phyloP scores from a whole-genome alignment of 345 rosid genomes.

The Zanthoxylum bungeanum region DNA sequence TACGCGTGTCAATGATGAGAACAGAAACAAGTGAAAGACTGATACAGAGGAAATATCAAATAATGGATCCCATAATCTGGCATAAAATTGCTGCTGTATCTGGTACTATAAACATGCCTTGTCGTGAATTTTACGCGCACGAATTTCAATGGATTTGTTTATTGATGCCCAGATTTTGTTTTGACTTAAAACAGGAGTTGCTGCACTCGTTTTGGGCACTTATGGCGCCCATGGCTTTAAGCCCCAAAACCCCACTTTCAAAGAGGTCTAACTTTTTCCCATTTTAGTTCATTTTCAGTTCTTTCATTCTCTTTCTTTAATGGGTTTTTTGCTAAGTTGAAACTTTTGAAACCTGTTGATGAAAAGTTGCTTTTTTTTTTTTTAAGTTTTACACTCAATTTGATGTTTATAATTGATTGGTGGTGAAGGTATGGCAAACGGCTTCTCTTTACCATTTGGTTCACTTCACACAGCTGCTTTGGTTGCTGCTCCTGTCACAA shows the following conservation, averaged over 20 bases:
- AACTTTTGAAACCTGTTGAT: not conserved
- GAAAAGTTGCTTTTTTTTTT: not conserved
- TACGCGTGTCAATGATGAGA: not conserved
- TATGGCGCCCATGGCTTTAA: constrained; percentile 83
- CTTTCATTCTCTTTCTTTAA: not conserved
- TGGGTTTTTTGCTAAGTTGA: not conserved
- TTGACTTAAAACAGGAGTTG: constrained; percentile 50
- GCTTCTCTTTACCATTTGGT: constrained; percentile 91
- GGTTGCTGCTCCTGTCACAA: constrained; percentile 72
- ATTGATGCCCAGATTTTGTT: not conserved
- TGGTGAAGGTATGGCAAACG: constrained; percentile 78
- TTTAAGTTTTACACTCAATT: not conserved
- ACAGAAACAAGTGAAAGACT: not conserved
- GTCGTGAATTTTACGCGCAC: too few species aligned
- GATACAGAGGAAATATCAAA: too few species aligned
- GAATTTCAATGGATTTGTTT: not conserved
- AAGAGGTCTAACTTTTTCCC: constrained; percentile 48
- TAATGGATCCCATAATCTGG: constrained; percentile 72
- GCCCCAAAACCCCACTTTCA: constrained; percentile 73
- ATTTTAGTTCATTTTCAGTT: not conserved
- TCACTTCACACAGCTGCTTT: constrained; percentile 93
- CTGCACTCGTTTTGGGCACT: constrained; percentile 89
- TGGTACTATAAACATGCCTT: too few species aligned
- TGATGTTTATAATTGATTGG: too few species aligned
- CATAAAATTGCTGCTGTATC: constrained; percentile 90